Conservation (phyloP, 495 filamentous ascomycete species). For the Pseudotulostoma volvatum region DNA sequence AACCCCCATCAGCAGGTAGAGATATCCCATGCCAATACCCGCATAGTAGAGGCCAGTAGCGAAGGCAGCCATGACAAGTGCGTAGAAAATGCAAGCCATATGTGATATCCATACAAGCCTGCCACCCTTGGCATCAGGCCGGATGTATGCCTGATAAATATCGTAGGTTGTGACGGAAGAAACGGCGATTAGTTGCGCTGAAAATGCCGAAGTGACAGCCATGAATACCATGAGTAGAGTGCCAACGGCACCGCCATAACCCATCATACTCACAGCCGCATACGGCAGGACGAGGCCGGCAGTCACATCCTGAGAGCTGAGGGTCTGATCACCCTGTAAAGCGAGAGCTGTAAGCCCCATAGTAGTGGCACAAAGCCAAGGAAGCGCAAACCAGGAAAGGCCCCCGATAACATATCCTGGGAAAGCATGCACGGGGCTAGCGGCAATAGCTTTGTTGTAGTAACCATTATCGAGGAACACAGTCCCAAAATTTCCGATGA, state of each 20-base stretch:
- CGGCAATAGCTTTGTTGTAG: slow-evolving; percentile 95
- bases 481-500: slow-evolving; percentile 67
- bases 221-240: slow-evolving; percentile 86
- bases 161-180: slow-evolving; percentile 91
- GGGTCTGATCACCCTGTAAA: slow-evolving; percentile 55
- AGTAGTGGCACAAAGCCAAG: slow-evolving; percentile 82
- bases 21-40: slow-evolving; percentile 53
- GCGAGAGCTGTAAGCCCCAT: slow-evolving; percentile 86
- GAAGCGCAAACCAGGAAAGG: slow-evolving; percentile 88
- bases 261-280: slow-evolving; percentile 76
- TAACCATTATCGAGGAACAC: slow-evolving; percentile 72
- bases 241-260: slow-evolving; percentile 71
- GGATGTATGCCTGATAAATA: slow-evolving; percentile 52
- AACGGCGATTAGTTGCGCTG: slow-evolving; percentile 81
- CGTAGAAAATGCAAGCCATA: slow-evolving; percentile 55
- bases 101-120: slow-evolving; percentile 80
- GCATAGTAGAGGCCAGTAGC: slow-evolving; percentile 63
- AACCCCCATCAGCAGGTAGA: slow-evolving; percentile 84
- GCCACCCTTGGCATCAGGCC: slow-evolving; percentile 48
- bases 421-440: slow-evolving; percentile 71
- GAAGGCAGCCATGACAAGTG: slow-evolving; percentile 72
- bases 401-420: slow-evolving; percentile 89
- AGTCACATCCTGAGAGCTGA: slow-evolving; percentile 58
- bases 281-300: slow-evolving; percentile 82
- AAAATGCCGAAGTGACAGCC: slow-evolving; percentile 84